Evolutionary conservation across 352 stramenopile species (phyloP).

Genomic region (Phytophthora foliorum): DNA sequence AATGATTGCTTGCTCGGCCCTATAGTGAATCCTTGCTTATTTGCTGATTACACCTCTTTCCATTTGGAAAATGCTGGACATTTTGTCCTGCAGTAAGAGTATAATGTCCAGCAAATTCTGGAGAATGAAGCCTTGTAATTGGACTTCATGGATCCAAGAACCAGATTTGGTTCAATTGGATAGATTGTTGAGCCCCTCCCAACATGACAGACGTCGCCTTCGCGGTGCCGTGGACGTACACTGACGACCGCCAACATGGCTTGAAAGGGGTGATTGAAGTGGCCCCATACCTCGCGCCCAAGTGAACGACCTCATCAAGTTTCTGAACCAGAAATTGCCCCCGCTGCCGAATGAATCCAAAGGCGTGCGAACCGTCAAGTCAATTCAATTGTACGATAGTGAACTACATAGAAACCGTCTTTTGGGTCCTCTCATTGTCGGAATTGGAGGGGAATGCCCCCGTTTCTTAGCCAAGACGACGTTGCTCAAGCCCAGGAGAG

Average conservation of each 20-base stretch:
- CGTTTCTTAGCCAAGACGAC: not conserved
- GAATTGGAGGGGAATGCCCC: not conserved
- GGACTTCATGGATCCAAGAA: no score
- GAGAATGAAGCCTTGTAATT: no score
- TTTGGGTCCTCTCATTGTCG: not conserved
- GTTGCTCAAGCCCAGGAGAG: not conserved
- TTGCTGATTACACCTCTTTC: no score
- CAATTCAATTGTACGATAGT: not conserved
- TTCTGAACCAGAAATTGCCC: not conserved
- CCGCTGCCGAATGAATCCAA: not conserved
- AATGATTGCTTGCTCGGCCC: no score
- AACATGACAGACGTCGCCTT: not conserved
- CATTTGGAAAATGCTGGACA: no score
- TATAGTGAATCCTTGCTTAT: no score
- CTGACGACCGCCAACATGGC: not conserved
- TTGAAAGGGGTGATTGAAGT: not conserved
- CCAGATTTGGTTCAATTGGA: no score
- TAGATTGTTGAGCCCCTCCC: no score
- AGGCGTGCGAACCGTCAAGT: not conserved
- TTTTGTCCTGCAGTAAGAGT: no score
- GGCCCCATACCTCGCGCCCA: no score
- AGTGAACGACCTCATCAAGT: not conserved
- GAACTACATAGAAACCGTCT: not conserved
- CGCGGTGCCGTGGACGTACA: not conserved
- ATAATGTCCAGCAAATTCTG: no score